phyloP scores from a whole-genome alignment of 345 rosid species.

The Eucalyptus sp. region DNA sequence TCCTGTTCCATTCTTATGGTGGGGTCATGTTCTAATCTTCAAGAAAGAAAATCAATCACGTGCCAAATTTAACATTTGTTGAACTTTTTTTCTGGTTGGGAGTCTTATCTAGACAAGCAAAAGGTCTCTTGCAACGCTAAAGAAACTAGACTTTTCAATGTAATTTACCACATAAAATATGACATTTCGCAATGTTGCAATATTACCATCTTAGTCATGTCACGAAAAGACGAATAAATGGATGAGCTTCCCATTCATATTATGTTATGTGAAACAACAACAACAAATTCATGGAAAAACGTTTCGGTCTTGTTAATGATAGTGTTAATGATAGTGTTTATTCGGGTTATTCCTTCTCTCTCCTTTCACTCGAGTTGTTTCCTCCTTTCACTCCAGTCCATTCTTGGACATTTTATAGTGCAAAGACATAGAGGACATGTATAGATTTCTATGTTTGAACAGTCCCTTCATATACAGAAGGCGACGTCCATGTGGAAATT shows the following conservation, averaged over 20 bases:
- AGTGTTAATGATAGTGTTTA: no score
- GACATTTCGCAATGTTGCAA: neutral
- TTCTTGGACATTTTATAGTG: neutral
- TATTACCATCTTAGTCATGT: neutral
- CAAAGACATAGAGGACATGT: neutral
- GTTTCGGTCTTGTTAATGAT: no score
- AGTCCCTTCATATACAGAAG: neutral
- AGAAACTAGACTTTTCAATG: neutral
- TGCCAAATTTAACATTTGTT: neutral
- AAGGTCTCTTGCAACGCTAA: neutral
- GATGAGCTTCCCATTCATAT: neutral
- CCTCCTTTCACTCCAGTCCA: no score
- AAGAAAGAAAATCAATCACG: neutral
- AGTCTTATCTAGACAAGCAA: neutral
- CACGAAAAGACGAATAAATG: neutral
- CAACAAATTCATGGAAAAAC: no score
- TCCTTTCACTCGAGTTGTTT: no score
- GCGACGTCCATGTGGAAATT: neutral
- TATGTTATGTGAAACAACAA: no score
- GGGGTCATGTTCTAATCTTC: neutral
- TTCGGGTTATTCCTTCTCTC: no score
- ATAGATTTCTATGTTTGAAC: neutral
- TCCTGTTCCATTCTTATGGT: neutral
- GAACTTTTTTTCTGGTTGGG: neutral
- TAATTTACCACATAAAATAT: neutral